A percentile compares a stretch with the other conserved stretches of the same genome.
phyloP scores from a whole-genome alignment of 306 rosid genomes.

The Trifolium fragiferum region DNA sequence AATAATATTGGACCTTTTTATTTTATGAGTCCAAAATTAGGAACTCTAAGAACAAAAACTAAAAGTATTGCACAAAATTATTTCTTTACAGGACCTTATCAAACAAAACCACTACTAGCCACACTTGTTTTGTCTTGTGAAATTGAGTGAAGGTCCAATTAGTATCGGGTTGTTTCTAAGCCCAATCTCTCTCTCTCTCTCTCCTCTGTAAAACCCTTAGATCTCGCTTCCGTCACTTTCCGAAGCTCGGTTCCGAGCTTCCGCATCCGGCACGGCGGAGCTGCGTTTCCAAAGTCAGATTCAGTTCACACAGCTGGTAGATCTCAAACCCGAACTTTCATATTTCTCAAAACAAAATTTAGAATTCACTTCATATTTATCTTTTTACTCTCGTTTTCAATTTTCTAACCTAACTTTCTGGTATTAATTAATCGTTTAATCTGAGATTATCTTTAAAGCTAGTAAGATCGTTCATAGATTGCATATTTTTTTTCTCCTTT shows the following conservation, averaged over 20 bases:
- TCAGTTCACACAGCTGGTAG: conserved; percentile 45
- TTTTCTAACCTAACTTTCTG: no score
- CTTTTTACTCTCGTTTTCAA: no score
- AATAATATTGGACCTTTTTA: no score
- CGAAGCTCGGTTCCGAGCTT: conserved; percentile 45
- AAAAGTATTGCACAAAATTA: no score
- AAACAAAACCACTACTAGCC: background rate
- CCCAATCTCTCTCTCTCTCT: conserved; percentile 66
- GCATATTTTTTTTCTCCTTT: background rate
- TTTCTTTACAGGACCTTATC: no score
- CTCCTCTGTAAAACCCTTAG: conserved; percentile 60
- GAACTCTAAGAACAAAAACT: no score
- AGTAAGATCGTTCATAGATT: background rate
- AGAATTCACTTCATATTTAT: background rate
- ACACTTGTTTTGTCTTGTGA: conserved; percentile 33
- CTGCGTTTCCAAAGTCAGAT: conserved; percentile 12
- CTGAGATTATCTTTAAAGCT: no score
- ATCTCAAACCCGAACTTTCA: conserved; percentile 28
- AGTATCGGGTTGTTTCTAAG: conserved; percentile 72
- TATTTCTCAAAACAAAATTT: background rate
- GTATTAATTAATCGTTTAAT: no score
- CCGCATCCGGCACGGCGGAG: conserved; percentile 17
- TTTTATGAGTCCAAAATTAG: no score
- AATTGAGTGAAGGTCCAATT: conserved; percentile 67
- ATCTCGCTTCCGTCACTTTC: conserved; percentile 54